Base-by-base conservation (phyloP, 495 filamentous ascomycete genomes). In the Friedmanniomyces endolithicus region DNA sequence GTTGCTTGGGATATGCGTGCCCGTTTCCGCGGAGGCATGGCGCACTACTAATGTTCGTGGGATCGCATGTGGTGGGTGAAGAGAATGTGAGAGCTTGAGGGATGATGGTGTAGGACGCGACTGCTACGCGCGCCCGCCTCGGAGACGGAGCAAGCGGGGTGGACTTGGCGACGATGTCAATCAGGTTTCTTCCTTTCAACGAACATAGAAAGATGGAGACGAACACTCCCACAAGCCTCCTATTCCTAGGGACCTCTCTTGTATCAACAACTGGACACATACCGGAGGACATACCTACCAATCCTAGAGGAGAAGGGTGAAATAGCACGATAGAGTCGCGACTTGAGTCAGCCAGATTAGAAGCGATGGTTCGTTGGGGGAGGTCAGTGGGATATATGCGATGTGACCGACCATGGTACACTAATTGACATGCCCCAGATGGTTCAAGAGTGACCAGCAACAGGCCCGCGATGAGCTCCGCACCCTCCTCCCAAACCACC, bases 401-500 rank as follows among this genome's bases (percentile, higher is more conserved):
- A 11, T 25, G 17, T 20, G 19, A 22, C 12, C 7, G 19, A 47
- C 16, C 3, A 47, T 47, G 4, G 44, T 6, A 47, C 24, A 22
- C 6, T 25, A 6, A 47, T 6, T 14, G 19, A 23, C 20, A 23
- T 3, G 11, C 44, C 48, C 2, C 35, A 58, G 56, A 8, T 34
- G 53, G 40, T 58, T 53, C 51, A 17, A 23, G 2, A 37, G 25
- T 2, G 34, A 34, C 57, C 29, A 37, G 6, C 44, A 25, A 25
- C 31, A 20, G 2, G 9, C 44, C 22, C 55, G 52, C 52, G 51
- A 58, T 37, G 53, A 58, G 29, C 1, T 57, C 17, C 37, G 25
- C 16, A 57, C 66, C 73, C 80, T 87, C 19, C 77, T 86, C n/a
- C 85, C 87, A 2, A 73, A 75, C n/a, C 50, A 52, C 49, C 43